phyloP scores from a whole-genome alignment of 306 rosid species.

The Ochetophila trinervis region DNA sequence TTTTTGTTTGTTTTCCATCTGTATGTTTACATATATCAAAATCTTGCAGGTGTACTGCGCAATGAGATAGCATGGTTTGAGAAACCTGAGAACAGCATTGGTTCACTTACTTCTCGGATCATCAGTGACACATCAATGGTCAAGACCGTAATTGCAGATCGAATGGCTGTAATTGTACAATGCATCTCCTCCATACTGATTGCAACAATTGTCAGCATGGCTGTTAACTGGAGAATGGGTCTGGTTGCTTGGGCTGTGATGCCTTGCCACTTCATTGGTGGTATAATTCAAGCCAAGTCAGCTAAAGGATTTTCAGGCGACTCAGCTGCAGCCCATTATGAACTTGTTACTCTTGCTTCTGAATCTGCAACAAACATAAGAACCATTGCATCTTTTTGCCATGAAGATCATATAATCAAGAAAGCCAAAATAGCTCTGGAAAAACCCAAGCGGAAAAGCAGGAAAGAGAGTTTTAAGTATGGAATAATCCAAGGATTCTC shows the following conservation, averaged over 20 bases:
- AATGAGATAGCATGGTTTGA: constrained; percentile 92
- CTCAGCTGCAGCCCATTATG: constrained; percentile 62
- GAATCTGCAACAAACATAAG: constrained; percentile 81
- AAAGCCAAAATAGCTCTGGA: constrained; percentile 61
- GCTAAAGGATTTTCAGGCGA: constrained; percentile 88
- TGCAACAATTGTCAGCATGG: constrained; percentile 78
- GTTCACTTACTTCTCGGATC: constrained; percentile 69
- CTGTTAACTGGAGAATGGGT: constrained; percentile 79
- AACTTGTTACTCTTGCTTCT: constrained; percentile 66
- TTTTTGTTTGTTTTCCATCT: too few species aligned
- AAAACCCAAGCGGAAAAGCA: constrained; percentile 60
- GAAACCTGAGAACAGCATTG: constrained; percentile 67
- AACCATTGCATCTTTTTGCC: constrained; percentile 81
- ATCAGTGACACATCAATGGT: constrained; percentile 75
- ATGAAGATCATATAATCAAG: constrained; percentile 60
- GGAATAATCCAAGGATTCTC: constrained; percentile 77
- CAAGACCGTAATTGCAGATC: constrained; percentile 77
- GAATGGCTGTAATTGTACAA: constrained; percentile 82
- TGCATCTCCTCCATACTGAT: constrained; percentile 81
- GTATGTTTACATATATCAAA: constrained; percentile 5
- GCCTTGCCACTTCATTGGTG: constrained; percentile 98
- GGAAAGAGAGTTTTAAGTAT: constrained; percentile 65
- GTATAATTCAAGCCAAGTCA: constrained; percentile 84
- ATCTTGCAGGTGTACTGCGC: constrained; percentile 55
- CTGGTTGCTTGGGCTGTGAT: constrained; percentile 95